Conservation (phyloP, 345 rosid genomes). For the Raphanus sativus region DNA sequence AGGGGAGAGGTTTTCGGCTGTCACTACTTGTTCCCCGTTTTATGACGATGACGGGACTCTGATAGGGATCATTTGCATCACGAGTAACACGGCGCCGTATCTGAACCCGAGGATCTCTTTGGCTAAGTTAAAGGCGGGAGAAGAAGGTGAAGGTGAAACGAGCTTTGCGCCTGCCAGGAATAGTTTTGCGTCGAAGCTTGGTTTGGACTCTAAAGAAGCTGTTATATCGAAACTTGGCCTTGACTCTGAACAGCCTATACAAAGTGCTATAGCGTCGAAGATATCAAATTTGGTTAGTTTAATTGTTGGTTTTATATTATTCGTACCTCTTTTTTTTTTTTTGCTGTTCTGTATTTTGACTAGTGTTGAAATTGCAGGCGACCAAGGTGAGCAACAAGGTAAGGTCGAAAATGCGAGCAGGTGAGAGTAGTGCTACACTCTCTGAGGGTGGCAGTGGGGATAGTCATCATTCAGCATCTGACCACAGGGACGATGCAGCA, state of each 20-base stretch:
- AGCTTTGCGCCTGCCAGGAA: constrained; percentile 49
- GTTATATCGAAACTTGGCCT: constrained; percentile 77
- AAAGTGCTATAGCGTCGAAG: constrained; percentile 79
- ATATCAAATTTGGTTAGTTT: constrained; percentile 85
- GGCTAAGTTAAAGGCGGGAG: constrained; percentile 41
- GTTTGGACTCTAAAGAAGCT: constrained; percentile 29
- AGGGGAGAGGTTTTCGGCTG: constrained; percentile 60
- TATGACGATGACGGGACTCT: constrained; percentile 70
- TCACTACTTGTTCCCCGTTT: constrained; percentile 75
- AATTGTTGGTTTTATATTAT: constrained; percentile 17
- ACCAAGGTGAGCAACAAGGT: constrained; percentile 81
- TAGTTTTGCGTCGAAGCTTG: constrained; percentile 53
- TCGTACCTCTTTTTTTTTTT: constrained; percentile 24
- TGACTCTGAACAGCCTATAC: constrained; percentile 90
- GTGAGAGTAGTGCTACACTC: constrained; percentile 51
- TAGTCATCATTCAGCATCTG: constrained; percentile 56
- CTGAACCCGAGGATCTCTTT: constrained; percentile 43
- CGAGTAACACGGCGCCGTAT: constrained; percentile 58
- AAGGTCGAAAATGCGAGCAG: constrained; percentile 65
- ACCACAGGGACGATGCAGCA: constrained; percentile 42
- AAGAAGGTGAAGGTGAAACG: constrained; percentile 60
- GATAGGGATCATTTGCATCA: constrained; percentile 77
- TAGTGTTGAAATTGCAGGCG: constrained; percentile 54
- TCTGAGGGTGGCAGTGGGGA: constrained; percentile 83
- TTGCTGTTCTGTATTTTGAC: constrained; percentile 38